Conservation (phyloP, 1,139 yeast species). For the Hyphopichia burtonii region DNA sequence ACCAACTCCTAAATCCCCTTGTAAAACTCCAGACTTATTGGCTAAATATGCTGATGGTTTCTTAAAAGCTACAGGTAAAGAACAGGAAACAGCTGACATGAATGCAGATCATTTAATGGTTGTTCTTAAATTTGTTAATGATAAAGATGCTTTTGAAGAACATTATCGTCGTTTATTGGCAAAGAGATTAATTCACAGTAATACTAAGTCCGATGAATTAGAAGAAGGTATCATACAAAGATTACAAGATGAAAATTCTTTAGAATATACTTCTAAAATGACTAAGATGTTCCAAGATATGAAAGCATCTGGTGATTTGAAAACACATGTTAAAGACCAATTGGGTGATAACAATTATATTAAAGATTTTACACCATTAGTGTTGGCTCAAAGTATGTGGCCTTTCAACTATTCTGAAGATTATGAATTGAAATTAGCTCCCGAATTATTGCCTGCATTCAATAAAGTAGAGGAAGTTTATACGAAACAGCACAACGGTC, state of each 20-base stretch:
- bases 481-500: conserved; percentile 74
- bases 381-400: conserved; percentile 90
- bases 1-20: conserved; percentile 48
- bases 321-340: conserved; percentile 58
- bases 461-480: conserved; percentile 70
- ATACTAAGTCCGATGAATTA: conserved; percentile 78
- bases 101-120: conserved; percentile 83
- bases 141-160: conserved; percentile 93
- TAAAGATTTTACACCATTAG: conserved; percentile 70
- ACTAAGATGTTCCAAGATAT: conserved; percentile 97
- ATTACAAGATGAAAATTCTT: conserved; percentile 85
- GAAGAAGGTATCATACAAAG: conserved; percentile 86
- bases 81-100: conserved; percentile 68
- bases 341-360: conserved; percentile 37
- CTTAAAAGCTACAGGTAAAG: conserved; percentile 72
- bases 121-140: conserved; percentile 84
- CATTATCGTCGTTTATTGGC: conserved; percentile 89
- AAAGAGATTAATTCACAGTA: conserved; percentile 81
- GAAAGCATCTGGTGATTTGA: conserved; percentile 80
- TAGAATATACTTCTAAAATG: conserved; percentile 90
- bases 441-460: conserved; percentile 62
- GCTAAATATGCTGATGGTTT: conserved; percentile 88
- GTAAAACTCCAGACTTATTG: conserved; percentile 83
- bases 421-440: conserved; percentile 40
- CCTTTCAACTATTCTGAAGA: conserved; percentile 58